Base-by-base conservation (phyloP, 2,329 filamentous ascomycete genomes). In the Cercospora sojina region DNA sequence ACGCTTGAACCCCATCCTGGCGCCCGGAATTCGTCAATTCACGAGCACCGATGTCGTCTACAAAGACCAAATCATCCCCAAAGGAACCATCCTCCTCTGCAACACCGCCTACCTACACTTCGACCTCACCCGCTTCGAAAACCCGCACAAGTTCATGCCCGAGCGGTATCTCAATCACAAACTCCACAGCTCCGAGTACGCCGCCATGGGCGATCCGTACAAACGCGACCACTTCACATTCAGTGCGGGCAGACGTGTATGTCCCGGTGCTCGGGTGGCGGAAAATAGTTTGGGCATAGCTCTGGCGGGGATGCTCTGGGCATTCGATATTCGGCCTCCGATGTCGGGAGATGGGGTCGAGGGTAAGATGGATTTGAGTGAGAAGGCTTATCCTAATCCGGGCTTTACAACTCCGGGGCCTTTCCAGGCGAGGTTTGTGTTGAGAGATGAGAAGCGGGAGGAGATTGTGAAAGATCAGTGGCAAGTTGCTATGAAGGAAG, bases 11-110 rank as follows among this genome's bases (percentile, higher is more conserved):
- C 35, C 58, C 12, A 49, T 60, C 2, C 35, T 29, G 13, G 25
- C 35, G 6, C 20, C 20, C 9, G 58, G 58, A 3, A 29, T 49
- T 60, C 35, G 20, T 8, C 58, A 60, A 13, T 60, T 27, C 58
- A 60, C 58, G 8, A 23, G n/a, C 23, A 49, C 10, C 23, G 58
- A 60, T 18, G 38, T 60, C 38, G n/a, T 60, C 16, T 60, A 60
- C 58, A 60, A 60, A 49, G 35, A 60, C 9, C 25, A 27, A 13
- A 18, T 49, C 38, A 60, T 60, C 25, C 58, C 58, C 5, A 60
- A 60, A 29, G 38, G 38, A 23, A 60, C 35, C n/a, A 41, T 60
- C 10, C 18, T 60, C 16, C 38, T 49, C 12, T 20, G 13, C 12
- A 47, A 60, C 18, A 47, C 35, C 5, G n/a, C 18, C 9, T 25